Evolutionary conservation across 495 filamentous ascomycete genomes (phyloP).

Genomic region (Melanomma pulvis-pyrius): DNA sequence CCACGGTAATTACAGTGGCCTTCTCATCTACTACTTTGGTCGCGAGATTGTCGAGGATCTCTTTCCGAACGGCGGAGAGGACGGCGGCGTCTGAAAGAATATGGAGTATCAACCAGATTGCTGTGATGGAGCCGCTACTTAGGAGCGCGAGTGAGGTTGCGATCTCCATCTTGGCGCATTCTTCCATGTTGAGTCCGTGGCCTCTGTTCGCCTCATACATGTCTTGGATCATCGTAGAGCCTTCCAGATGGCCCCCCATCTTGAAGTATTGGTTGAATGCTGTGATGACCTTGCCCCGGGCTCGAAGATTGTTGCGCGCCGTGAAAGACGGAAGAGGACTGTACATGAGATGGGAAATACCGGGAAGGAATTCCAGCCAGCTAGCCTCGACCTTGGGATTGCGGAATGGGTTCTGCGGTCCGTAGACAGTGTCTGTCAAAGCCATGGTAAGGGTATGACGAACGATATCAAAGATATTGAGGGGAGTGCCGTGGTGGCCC

Average conservation of each 20-base stretch:
- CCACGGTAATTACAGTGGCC: background rate
- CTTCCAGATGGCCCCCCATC: slow-evolving; percentile 9
- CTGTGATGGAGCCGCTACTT: background rate
- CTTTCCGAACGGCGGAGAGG: background rate
- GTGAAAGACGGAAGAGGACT: slow-evolving; percentile 5
- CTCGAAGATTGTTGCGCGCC: background rate
- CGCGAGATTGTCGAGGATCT: background rate
- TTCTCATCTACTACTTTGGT: background rate
- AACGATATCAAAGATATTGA: slow-evolving; percentile 23
- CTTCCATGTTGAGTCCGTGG: background rate
- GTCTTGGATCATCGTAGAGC: slow-evolving; percentile 6
- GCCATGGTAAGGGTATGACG: slow-evolving; percentile 50
- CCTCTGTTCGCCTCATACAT: background rate
- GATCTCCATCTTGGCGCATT: slow-evolving; percentile 18
- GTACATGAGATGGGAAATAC: slow-evolving; percentile 15
- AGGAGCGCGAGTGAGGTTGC: slow-evolving; percentile 19
- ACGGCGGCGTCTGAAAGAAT: slow-evolving; percentile 2
- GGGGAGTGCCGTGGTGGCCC: slow-evolving; percentile 9
- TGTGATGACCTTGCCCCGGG: background rate
- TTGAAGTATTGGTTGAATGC: slow-evolving; percentile 14
- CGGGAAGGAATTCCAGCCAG: slow-evolving; percentile 44
- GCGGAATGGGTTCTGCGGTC: slow-evolving; percentile 54
- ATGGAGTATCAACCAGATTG: slow-evolving; percentile 15
- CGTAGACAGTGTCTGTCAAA: slow-evolving; percentile 54
- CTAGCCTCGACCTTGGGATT: slow-evolving; percentile 45